These are phyloP conservation scores for Eragrostis curvula DNA, from an alignment of 176 grass and related monocot genomes.

Conservation along the genomic window DNA sequence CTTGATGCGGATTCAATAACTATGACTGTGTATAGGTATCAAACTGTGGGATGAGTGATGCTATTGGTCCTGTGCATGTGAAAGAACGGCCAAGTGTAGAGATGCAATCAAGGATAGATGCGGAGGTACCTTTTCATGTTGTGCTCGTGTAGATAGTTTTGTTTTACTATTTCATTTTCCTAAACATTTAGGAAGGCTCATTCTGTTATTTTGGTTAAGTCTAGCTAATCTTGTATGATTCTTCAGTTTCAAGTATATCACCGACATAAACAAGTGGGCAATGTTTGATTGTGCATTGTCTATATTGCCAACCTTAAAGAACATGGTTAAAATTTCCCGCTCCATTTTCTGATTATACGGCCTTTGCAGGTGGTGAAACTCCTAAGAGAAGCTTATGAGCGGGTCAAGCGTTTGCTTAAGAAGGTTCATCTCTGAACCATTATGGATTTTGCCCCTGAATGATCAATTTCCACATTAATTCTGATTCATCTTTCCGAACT, in stretches of 20 bases:
- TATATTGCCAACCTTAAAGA: background rate
- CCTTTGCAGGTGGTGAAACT: conserved; percentile 82
- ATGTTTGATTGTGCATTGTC: background rate
- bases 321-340: conserved; percentile 9
- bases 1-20: conserved; percentile 24
- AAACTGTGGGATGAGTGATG: conserved; percentile 96
- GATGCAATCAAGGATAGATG: conserved; percentile 98
- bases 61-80: conserved; percentile 90
- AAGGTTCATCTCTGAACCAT: conserved; percentile 59
- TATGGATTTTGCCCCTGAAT: background rate
- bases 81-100: conserved; percentile 86
- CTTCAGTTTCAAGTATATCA: background rate
- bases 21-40: conserved; percentile 67
- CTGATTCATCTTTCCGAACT: conserved; percentile 31
- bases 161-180: conserved; percentile 2
- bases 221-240: conserved; percentile 6
- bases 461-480: background rate
- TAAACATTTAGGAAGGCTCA: background rate
- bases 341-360: conserved; percentile 38
- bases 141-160: background rate
- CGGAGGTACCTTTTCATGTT: conserved; percentile 63
- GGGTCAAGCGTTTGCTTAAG: conserved; percentile 81
- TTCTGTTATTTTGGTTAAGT: conserved; percentile 10
- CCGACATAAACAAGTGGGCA: background rate
- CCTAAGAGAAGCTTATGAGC: conserved; percentile 93